Base-by-base conservation (phyloP, 305 asterid genomes). In the Salvia sclarea region DNA sequence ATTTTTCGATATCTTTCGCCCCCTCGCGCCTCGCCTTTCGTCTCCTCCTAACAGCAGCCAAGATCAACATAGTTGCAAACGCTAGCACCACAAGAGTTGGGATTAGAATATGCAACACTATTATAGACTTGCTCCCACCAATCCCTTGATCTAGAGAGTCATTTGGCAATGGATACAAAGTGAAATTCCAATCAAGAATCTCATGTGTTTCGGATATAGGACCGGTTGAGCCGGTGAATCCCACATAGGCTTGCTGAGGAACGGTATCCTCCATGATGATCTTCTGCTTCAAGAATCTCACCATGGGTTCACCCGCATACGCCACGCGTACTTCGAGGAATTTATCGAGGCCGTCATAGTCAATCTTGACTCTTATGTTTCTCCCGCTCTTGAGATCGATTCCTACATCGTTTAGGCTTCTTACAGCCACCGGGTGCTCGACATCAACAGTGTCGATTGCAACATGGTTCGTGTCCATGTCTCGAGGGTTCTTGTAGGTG, bases 191-290 rank as follows among this genome's bases (percentile, higher is more conserved):
- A 47, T 61, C 72, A 24, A 86, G 81, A 53, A 88, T 76, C 56
- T 81, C 85, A 60, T 86, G 93, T 6, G 78, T 54, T 61, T 88
- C 85, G 2, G 75, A 62, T 10, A 84, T 49, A 43, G 69, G 79
- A 2, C 89, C 89, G 0, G 84, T 86, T 17, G 92, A 79, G 53
- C 81, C 89, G 10, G 85, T 81, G 60, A 83, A 88, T 30, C 93
- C 91, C 12, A 86, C 77, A 11, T 77, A 88, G 37, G 83, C 76
- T 24, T 76, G 75, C 40, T 44, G 81, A 3, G 81, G 84, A 35
- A 86, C 84, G 0, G 68, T 81, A 4, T 86, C 83, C 64, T 78
- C 73, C 85, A 88, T 68, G 37, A 78, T 59, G 24, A 82, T 67
- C 66, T 72, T 78, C 4, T 79, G 82, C 73, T 48, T 81, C 22